Evolutionary conservation across 192 early-diverging fungal genomes (phyloP), one percentile per base, ranked within the genome.

Genomic region (Backusella westeae): DNA sequence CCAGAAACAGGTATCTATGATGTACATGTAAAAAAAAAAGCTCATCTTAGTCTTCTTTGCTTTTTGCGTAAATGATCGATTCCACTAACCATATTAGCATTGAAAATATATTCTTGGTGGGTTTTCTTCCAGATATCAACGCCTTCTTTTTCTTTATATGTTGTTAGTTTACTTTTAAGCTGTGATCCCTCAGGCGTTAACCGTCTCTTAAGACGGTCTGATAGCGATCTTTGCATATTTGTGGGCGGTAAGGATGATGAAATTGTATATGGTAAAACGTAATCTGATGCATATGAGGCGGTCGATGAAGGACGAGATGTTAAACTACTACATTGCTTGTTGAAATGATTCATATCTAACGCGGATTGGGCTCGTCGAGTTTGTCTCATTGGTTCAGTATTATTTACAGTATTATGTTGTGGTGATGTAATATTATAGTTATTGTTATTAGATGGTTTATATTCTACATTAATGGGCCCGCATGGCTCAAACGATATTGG

Each of bases 401-500:
- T 68, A 69, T 69, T 69, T 69, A 39, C 68, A 41, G 10, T 21
- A 69, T 38, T n/a, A 36, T 35, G 19, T 3, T 35, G 17, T 38
- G 3, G 10, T 23, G 63, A 32, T 23, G 23, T 34, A 66, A 34
- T 32, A 10, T 49, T n/a, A 49, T 49, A 7, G 19, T 49, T 19
- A 49, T 49, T 59, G 26, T 56, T 56, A 56, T 56, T 56, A 56
- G 19, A 67, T 67, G 15, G 12, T 35, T 67, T 32, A 68, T 68
- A 36, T 68, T 26, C 29, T 36, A n/a, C 35, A n/a, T 35, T 68
- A 34, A 68, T 68, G 35, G 67, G 35, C 19, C 19, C 15, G 23
- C 42, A 59, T 15, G 75, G 75, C 8, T 76, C 75, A 70, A 76
- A 76, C 17, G 75, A 52, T 17, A 76, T 56, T 29, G 75, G 75